phyloP scores from a whole-genome alignment of 306 rosid species.

The Vicia sativa region DNA sequence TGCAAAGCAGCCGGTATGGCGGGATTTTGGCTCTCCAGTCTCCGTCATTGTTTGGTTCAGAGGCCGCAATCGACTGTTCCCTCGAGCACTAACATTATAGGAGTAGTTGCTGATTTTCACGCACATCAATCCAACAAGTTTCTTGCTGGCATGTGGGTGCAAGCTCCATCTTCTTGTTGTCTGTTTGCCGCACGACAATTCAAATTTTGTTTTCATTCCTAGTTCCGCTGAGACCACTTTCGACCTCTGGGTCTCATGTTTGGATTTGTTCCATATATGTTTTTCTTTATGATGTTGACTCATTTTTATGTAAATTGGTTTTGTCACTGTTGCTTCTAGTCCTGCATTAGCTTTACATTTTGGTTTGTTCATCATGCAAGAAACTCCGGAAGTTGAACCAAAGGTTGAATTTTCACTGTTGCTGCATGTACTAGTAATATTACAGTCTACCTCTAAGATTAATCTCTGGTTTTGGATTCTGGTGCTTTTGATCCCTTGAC shows the following conservation, averaged over 20 bases:
- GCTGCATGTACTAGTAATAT: neutral
- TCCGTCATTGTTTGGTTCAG: neutral
- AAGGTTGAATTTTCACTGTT: neutral
- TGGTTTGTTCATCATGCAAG: neutral
- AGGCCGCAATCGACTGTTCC: neutral
- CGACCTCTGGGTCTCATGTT: neutral
- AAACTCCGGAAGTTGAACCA: neutral
- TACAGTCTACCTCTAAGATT: neutral
- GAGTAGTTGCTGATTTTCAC: neutral
- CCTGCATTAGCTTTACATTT: neutral
- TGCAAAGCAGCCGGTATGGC: too few relatives aligned
- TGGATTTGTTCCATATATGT: neutral
- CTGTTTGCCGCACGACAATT: neutral
- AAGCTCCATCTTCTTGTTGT: slow-evolving; percentile 4
- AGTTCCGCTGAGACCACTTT: neutral
- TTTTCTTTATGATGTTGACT: neutral
- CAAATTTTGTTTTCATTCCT: neutral
- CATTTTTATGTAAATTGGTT: neutral
- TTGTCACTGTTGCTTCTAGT: neutral
- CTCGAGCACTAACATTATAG: neutral
- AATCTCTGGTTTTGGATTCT: neutral
- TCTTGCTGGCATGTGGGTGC: neutral
- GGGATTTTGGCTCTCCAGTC: too few relatives aligned
- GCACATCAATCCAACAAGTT: neutral
- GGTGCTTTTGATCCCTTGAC: neutral